Evolutionary conservation across 495 filamentous ascomycete species (phyloP).

Genomic region (Pyrenula aspistea): DNA sequence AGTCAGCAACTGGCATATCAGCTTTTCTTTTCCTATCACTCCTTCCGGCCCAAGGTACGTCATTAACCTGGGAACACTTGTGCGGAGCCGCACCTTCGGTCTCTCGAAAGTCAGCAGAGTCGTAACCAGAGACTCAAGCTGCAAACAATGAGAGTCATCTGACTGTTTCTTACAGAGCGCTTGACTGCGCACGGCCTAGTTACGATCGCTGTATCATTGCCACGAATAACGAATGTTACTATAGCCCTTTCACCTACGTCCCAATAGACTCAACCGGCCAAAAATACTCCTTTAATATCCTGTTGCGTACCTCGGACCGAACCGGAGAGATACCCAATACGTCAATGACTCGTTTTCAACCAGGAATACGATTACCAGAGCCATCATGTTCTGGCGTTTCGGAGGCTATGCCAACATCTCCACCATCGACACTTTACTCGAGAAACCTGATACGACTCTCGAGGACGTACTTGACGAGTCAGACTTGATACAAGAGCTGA

Average conservation of each 20-base stretch:
- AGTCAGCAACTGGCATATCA: background rate
- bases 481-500: slow-evolving; percentile 92
- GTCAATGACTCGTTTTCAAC: slow-evolving; percentile 27
- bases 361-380: slow-evolving; percentile 22
- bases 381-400: slow-evolving; percentile 97
- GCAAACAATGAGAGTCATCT: no score
- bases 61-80: background rate
- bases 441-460: slow-evolving; percentile 85
- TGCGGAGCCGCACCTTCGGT: background rate
- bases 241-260: background rate
- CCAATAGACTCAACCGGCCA: background rate
- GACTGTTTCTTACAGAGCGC: background rate
- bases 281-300: background rate
- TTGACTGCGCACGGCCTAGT: background rate
- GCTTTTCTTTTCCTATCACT: background rate
- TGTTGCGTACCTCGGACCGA: background rate
- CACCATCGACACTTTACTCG: slow-evolving; percentile 88
- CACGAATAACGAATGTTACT: background rate
- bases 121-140: no score
- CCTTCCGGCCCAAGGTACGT: background rate
- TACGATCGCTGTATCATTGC: background rate
- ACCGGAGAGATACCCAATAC: background rate
- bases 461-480: slow-evolving; percentile 94
- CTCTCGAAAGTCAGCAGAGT: background rate
- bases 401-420: slow-evolving; percentile 97